Conservation (phyloP, 2,329 filamentous ascomycete genomes). For the Fusarium scirpi region DNA sequence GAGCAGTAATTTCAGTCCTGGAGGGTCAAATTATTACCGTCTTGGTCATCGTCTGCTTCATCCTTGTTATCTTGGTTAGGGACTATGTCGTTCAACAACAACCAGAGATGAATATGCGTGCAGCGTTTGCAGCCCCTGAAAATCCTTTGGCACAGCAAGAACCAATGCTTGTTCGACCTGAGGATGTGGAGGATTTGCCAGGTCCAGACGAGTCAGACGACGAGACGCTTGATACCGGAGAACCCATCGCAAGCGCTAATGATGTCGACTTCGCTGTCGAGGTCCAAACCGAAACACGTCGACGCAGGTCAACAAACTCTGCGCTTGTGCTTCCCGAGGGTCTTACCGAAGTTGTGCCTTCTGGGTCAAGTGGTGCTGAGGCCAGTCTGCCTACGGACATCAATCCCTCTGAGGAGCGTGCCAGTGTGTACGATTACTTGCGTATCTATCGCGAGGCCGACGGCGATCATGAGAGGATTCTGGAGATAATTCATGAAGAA, state of each 20-base stretch:
- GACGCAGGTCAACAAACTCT: conserved; percentile 28
- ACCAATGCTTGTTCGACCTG: conserved; percentile 41
- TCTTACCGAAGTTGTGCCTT: conserved; percentile 21
- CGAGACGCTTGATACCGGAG: conserved; percentile 49
- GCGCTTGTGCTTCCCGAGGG: conserved; percentile 18
- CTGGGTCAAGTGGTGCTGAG: conserved; percentile 11
- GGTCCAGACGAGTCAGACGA: conserved; percentile 49
- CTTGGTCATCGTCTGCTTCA: conserved; percentile 91
- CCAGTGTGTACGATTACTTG: conserved; percentile 54
- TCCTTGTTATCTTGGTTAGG: conserved; percentile 94
- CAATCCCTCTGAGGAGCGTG: conserved; percentile 31
- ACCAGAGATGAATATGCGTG: conserved; percentile 87
- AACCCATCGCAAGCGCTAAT: conserved; percentile 16
- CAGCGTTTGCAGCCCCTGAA: conserved; percentile 65
- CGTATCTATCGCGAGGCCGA: conserved; percentile 70
- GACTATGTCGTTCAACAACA: conserved; percentile 99
- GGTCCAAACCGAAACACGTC: conserved; percentile 26
- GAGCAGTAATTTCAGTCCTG: conserved; percentile 81
- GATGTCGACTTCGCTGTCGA: conserved; percentile 28
- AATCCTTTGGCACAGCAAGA: conserved; percentile 47
- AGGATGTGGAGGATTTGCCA: conserved; percentile 39
- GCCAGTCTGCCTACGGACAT: conserved; percentile 5
- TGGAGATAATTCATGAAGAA: conserved; percentile 72
- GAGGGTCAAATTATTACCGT: conserved; percentile 96
- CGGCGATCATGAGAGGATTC: conserved; percentile 69